Evolutionary conservation across 2,329 filamentous ascomycete genomes (phyloP).

Genomic region (Fusarium metavorans): DNA sequence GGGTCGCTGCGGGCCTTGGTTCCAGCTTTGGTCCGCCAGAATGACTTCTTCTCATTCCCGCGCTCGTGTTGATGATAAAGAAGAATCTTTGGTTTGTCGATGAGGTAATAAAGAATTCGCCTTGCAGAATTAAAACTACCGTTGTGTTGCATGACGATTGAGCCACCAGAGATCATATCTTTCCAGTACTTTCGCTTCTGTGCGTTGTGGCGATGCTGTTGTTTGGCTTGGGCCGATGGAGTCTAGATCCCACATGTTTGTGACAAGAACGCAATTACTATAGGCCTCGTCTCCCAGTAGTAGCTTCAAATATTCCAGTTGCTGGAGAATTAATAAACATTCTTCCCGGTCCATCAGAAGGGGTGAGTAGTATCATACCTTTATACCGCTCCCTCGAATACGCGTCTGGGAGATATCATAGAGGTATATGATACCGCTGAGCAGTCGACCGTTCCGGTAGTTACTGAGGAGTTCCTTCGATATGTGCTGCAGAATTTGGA

Average conservation of each 20-base stretch:
- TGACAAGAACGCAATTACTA: neutral
- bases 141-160: neutral
- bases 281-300: neutral
- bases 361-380: neutral
- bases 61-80: neutral
- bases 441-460: neutral
- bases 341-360: neutral
- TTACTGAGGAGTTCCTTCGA: neutral
- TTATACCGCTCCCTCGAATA: neutral
- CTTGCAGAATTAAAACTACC: neutral
- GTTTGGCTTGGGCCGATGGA: neutral
- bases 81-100: neutral
- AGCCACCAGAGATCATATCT: neutral
- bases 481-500: neutral
- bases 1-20: neutral
- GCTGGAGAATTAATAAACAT: neutral
- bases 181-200: neutral
- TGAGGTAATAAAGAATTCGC: neutral
- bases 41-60: neutral
- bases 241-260: neutral
- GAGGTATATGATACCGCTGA: neutral
- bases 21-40: neutral
- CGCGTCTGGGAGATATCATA: neutral
- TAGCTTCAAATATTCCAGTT: neutral
- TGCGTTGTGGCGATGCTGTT: neutral